These are phyloP conservation scores for Fraxinus floribunda DNA, from an alignment of 305 asterid species.

Conservation along the genomic window DNA sequence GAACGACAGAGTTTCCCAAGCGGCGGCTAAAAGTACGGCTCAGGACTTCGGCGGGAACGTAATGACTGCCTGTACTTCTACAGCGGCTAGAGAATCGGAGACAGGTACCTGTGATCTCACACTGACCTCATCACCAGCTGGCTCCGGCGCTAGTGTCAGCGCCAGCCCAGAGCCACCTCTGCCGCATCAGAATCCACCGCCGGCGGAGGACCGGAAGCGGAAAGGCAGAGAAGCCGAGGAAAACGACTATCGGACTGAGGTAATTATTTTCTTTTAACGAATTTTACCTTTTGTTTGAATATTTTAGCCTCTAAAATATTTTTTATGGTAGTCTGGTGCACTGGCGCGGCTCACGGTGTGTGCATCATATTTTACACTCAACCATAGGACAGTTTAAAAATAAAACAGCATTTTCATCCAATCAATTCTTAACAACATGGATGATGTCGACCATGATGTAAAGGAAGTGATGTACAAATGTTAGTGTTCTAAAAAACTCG, in stretches of 20 bases:
- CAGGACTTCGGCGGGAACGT: conserved; percentile 25
- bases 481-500: too few relatives aligned
- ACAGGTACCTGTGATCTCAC: conserved; percentile 34
- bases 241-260: conserved; percentile 35
- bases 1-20: conserved; percentile 38
- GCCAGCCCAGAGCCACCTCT: conserved; percentile 16
- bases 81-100: conserved; percentile 26
- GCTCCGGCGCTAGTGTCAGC: conserved; percentile 38
- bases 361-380: too few relatives aligned
- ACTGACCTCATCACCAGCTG: conserved; percentile 36
- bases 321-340: conserved; percentile 6
- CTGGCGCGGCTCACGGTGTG: conserved; percentile 5
- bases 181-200: conserved; percentile 18
- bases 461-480: too few relatives aligned
- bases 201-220: conserved; percentile 33
- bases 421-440: too few relatives aligned
- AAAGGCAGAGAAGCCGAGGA: conserved; percentile 36
- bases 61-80: conserved; percentile 18
- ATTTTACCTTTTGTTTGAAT: neutral
- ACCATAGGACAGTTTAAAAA: too few relatives aligned
- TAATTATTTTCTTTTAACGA: neutral
- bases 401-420: too few relatives aligned
- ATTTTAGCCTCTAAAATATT: neutral
- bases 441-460: too few relatives aligned
- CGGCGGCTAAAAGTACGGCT: conserved; percentile 26